Evolutionary conservation across 2,329 filamentous ascomycete species (phyloP).

Genomic region (Trichoderma endophyticum): DNA sequence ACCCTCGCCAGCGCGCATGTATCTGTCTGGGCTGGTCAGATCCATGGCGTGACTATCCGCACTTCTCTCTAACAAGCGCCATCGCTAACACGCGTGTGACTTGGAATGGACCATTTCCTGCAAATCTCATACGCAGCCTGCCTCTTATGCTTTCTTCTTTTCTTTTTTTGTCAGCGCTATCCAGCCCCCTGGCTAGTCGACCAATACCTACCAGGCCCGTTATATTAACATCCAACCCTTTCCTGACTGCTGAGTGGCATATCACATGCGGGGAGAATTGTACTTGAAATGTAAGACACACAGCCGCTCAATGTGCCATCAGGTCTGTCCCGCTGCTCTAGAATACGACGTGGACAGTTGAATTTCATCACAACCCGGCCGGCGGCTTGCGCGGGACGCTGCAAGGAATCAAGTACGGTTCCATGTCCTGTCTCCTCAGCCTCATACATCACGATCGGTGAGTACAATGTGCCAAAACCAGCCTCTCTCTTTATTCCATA

Average conservation of each 20-base stretch:
- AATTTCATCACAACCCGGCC: background rate
- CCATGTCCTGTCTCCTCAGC: background rate
- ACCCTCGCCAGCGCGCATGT: background rate
- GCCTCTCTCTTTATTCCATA: background rate
- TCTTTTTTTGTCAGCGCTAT: slow-evolving; percentile 9
- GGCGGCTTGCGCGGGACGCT: background rate
- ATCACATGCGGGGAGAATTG: background rate
- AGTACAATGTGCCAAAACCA: background rate
- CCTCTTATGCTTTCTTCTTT: background rate
- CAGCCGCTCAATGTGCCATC: background rate
- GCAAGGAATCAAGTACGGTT: background rate
- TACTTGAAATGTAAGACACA: background rate
- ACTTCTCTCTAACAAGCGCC: background rate
- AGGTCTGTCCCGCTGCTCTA: background rate
- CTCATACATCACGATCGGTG: background rate
- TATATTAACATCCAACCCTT: background rate
- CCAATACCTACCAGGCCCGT: background rate
- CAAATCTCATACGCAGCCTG: background rate
- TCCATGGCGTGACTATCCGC: background rate
- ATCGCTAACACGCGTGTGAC: background rate
- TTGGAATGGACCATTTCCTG: background rate
- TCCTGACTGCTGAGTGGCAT: background rate
- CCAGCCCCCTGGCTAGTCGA: background rate
- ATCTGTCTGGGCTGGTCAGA: background rate
- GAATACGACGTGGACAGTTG: background rate